These are phyloP conservation scores for Rugonectria rugulosa DNA, from an alignment of 2,329 filamentous ascomycete genomes.

Conservation along the genomic window DNA sequence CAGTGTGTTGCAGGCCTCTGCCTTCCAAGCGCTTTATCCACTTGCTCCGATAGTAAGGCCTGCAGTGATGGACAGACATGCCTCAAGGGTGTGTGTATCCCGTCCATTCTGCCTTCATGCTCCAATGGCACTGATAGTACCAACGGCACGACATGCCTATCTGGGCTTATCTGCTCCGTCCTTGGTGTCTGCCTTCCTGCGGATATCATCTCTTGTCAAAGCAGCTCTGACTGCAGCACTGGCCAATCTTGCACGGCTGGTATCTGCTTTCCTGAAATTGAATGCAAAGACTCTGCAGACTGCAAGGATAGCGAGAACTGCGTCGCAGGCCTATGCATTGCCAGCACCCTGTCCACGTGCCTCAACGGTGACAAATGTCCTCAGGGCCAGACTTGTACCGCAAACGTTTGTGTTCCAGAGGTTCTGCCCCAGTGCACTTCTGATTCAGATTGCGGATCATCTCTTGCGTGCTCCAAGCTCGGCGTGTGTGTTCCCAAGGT, in stretches of 20 bases:
- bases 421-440: not conserved
- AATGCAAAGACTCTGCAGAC: too few species aligned
- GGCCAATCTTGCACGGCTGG: not conserved
- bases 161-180: constrained; percentile 1
- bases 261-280: not conserved
- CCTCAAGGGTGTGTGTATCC: constrained; percentile 1
- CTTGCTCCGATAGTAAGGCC: not conserved
- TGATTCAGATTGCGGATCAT: not conserved
- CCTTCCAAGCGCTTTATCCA: not conserved
- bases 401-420: not conserved
- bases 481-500: not conserved
- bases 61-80: constrained; percentile 1
- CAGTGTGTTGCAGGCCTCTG: constrained; percentile 2
- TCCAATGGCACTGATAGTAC: not conserved
- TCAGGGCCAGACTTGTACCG: not conserved
- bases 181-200: too few species aligned
- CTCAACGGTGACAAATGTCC: not conserved
- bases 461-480: not conserved
- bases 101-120: not conserved
- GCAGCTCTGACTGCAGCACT: not conserved
- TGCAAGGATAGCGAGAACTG: not conserved
- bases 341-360: not conserved
- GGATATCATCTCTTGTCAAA: not conserved
- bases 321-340: not conserved
- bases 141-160: not conserved